Evolutionary conservation across 148 eudicot genomes (phyloP), one percentile per base, ranked within the genome.

Genomic region (Linanthus parryae): DNA sequence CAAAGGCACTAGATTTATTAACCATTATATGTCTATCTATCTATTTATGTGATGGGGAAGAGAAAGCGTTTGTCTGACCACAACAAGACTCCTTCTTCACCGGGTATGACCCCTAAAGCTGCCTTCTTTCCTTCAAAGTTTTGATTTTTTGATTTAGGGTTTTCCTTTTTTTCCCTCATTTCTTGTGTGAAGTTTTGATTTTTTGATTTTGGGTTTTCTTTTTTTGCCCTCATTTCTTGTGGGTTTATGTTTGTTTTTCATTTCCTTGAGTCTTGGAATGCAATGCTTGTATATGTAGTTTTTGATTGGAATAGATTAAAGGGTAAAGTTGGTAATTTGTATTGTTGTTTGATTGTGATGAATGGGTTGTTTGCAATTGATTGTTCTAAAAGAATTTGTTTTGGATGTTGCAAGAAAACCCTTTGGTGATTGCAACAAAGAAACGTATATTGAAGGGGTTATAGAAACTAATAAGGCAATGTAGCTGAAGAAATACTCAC

Each of bases 21-120:
- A 16, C 11, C 0, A 15, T 15, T 14, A 42, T 26, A 46, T 35
- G 17, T 23, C 2, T 5, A 36, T 3, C 9, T 11, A 34, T 8
- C 1, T 16, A 12, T 24, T 7, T 18, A 23, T 53, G 7, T 62
- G 34, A 74, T 74, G 79, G 79, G 75, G 37, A 69, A 65, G 57
- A 70, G 79, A 70, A 74, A 69, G 62, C 57, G 68, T 57, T 65
- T 40, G 40, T 25, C 62, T 54, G 75, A 65, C 51, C 46, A 26
- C 61, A 65, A 44, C 38, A 70, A 66, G 18, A 41, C 62, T 27
- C 61, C 73, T 48, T 56, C 74, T 67, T 57, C 66, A 21, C 45
- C 61, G 34, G 65, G 62, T 68, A 63, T 26, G 39, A 16, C 39
- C 52, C 40, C 35, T 11, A 31, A 31, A 31, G 33, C 21, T 29